Conservation (phyloP, 2,329 filamentous ascomycete genomes). For the Phialocephala sp. region DNA sequence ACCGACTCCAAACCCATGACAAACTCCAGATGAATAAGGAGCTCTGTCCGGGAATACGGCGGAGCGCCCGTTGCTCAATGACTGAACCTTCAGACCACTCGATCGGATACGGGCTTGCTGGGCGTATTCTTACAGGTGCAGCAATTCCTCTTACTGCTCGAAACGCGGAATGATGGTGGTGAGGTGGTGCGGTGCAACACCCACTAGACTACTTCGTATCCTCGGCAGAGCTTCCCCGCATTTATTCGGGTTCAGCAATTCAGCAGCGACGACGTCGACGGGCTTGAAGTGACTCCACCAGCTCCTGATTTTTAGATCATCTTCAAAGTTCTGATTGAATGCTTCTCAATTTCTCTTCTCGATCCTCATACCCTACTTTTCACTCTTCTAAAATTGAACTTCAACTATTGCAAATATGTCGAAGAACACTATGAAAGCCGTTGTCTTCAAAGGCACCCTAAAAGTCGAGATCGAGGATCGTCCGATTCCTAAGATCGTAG, state of each 20-base stretch:
- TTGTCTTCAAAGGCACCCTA: slow-evolving; percentile 75
- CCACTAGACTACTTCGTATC: too few species aligned
- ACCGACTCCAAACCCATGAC: neutral
- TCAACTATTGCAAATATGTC: slow-evolving; percentile 25
- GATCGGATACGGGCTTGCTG: neutral
- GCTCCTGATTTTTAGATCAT: neutral
- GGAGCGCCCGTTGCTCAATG: neutral
- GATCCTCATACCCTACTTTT: neutral
- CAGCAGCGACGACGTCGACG: neutral
- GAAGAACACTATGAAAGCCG: slow-evolving; percentile 76
- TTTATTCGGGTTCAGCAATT: slow-evolving; percentile 8
- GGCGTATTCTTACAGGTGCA: too few species aligned
- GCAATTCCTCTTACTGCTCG: neutral
- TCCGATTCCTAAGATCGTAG: slow-evolving; percentile 75
- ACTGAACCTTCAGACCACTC: neutral
- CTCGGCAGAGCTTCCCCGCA: slow-evolving; percentile 5
- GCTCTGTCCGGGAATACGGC: neutral
- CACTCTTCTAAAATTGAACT: neutral
- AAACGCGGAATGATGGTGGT: neutral
- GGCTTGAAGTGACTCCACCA: neutral
- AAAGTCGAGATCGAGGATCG: slow-evolving; percentile 67
- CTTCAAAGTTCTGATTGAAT: neutral
- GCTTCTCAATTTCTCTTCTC: neutral
- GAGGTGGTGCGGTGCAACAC: neutral
- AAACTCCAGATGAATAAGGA: neutral